A percentile compares a stretch with the other conserved stretches of the same genome.
Conservation (phyloP, 345 rosid genomes). For the Ceriops zippeliana region DNA sequence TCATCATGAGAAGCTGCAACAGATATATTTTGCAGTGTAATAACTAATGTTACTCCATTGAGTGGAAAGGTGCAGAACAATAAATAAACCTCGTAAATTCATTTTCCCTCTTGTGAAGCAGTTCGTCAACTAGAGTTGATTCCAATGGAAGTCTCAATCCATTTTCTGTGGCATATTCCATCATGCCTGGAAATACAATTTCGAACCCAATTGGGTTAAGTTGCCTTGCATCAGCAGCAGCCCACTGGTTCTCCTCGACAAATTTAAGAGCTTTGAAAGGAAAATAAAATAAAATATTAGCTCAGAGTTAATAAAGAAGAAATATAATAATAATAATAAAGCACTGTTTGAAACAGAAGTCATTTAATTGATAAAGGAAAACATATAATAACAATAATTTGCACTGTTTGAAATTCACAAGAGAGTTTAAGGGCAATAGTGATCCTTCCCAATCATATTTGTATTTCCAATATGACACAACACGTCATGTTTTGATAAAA, state of each 20-base stretch:
- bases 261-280: conserved; percentile 6
- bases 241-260: conserved; percentile 5
- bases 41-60: not conserved
- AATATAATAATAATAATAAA: not conserved
- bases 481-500: too few species aligned
- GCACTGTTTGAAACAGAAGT: not conserved
- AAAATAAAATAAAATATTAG: not conserved
- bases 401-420: not conserved
- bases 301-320: not conserved
- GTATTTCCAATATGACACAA: too few species aligned
- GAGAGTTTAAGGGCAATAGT: too few species aligned
- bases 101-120: not conserved
- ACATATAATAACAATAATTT: not conserved
- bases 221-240: conserved; percentile 3
- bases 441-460: too few species aligned
- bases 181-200: conserved; percentile 13
- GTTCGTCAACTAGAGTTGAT: not conserved
- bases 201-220: conserved; percentile 5
- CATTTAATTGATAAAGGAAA: not conserved
- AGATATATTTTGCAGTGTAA: not conserved
- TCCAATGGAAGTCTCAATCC: conserved; percentile 9
- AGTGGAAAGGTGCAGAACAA: not conserved
- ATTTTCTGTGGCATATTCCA: not conserved
- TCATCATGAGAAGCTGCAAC: not conserved
- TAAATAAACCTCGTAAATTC: not conserved